A percentile compares a stretch with the other conserved stretches of the same genome.
phyloP scores from a whole-genome alignment of 2,329 filamentous ascomycete genomes.

The Aureobasidium musti region DNA sequence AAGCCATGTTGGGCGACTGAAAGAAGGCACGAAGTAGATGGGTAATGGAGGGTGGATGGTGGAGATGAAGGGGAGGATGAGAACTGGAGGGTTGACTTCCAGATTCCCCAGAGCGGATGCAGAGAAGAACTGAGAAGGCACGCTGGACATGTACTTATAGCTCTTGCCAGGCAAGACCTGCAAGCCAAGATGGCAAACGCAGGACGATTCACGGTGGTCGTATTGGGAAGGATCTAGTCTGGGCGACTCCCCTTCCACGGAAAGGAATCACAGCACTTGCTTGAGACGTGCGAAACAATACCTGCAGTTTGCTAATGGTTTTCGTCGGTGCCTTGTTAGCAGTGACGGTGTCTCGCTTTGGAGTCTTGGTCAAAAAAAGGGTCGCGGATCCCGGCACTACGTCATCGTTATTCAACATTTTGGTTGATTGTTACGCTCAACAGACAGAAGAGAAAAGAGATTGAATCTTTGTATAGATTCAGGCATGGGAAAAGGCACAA shows the following conservation, averaged over 20 bases:
- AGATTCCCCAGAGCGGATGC: neutral
- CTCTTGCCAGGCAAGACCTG: conserved; percentile 1
- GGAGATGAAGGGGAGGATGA: neutral
- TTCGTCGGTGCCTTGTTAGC: conserved; percentile 9
- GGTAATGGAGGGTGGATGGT: neutral
- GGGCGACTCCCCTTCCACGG: neutral
- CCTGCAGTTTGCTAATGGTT: neutral
- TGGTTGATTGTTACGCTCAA: neutral
- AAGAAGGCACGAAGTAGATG: neutral
- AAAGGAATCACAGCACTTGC: neutral
- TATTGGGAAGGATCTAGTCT: neutral
- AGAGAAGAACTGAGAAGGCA: neutral
- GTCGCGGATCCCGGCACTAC: conserved; percentile 8
- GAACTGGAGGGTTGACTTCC: conserved; percentile 18
- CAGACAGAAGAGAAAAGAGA: neutral
- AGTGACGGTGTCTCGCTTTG: conserved; percentile 23
- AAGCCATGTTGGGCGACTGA: conserved; percentile 29
- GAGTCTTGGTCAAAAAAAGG: conserved; percentile 3
- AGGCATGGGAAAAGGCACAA: neutral
- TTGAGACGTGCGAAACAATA: neutral
- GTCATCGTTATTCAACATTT: conserved; percentile 11
- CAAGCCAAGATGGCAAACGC: conserved; percentile 18
- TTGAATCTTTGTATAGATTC: neutral
- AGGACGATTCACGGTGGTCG: neutral
- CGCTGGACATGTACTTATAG: conserved; percentile 18